Conservation (phyloP, 768 basidiomycete genomes). For the Mycena olivaceomarginata region DNA sequence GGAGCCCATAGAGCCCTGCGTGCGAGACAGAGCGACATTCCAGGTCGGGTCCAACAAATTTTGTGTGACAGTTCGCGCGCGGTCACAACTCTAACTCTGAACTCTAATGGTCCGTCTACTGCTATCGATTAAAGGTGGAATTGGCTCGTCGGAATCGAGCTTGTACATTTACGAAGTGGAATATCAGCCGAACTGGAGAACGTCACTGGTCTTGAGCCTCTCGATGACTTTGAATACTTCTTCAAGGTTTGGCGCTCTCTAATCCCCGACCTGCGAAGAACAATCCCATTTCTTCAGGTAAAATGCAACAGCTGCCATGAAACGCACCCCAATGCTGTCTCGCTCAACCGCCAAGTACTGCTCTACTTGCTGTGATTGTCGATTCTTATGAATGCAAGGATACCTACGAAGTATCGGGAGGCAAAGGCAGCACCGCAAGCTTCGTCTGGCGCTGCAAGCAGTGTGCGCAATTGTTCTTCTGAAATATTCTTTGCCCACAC, state of each 20-base stretch:
- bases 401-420: conserved; percentile 76
- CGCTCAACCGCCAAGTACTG: conserved; percentile 81
- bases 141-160: neutral
- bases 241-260: conserved; percentile 72
- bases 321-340: conserved; percentile 81
- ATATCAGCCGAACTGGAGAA: conserved; percentile 83
- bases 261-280: conserved; percentile 22
- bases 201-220: conserved; percentile 80
- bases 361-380: conserved; percentile 20
- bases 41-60: neutral
- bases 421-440: conserved; percentile 82
- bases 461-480: conserved; percentile 61
- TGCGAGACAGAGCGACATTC: conserved; percentile 47
- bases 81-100: neutral
- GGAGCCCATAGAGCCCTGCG: conserved; percentile 21
- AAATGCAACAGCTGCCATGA: conserved; percentile 89
- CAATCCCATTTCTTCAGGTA: conserved; percentile 64
- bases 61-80: neutral
- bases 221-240: conserved; percentile 85
- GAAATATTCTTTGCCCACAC: conserved; percentile 17
- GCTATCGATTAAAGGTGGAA: conserved; percentile 42
- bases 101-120: conserved; percentile 38
- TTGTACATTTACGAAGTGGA: conserved; percentile 63
- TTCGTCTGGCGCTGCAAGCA: conserved; percentile 89
- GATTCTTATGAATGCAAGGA: conserved; percentile 65